A percentile compares a stretch with the other conserved stretches of the same genome.
Evolutionary conservation across 345 rosid genomes (phyloP).

Genomic region (Trapa incisa): DNA sequence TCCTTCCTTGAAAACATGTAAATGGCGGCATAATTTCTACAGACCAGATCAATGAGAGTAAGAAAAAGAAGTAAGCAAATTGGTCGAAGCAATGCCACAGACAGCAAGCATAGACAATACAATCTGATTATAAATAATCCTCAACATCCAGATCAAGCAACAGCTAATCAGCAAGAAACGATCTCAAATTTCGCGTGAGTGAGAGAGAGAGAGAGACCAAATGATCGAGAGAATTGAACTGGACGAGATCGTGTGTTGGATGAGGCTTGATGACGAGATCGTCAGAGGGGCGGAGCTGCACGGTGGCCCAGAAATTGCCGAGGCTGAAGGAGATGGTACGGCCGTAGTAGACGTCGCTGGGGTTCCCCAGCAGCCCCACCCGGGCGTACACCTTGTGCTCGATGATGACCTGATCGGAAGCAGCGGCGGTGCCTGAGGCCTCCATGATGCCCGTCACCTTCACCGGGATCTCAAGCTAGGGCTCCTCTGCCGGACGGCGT

Average conservation of each 20-base stretch:
- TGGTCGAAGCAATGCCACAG: background rate
- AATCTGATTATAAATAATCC: no score
- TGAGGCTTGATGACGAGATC: slow-evolving; percentile 61
- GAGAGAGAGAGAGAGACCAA: slow-evolving; percentile 19
- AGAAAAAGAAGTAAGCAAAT: background rate
- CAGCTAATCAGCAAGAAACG: no score
- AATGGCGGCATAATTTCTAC: no score
- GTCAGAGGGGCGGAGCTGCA: slow-evolving; percentile 48
- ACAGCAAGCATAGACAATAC: background rate
- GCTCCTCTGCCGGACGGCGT: no score
- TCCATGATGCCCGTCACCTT: background rate
- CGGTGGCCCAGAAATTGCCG: slow-evolving; percentile 69
- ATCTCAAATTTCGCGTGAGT: no score
- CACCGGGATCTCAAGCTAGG: background rate
- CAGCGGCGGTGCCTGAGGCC: background rate
- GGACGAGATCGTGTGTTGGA: slow-evolving; percentile 66
- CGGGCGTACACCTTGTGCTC: slow-evolving; percentile 54
- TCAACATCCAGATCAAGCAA: no score
- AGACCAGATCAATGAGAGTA: no score
- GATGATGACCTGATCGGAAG: slow-evolving; percentile 13
- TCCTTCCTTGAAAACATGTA: no score
- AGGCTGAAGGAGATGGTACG: slow-evolving; percentile 53
- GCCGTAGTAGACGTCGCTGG: slow-evolving; percentile 69
- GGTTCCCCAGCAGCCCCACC: slow-evolving; percentile 61
- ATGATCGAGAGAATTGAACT: slow-evolving; percentile 52